Evolutionary conservation across 768 basidiomycete genomes (phyloP).

Genomic region (Tricholoma furcatifolium): DNA sequence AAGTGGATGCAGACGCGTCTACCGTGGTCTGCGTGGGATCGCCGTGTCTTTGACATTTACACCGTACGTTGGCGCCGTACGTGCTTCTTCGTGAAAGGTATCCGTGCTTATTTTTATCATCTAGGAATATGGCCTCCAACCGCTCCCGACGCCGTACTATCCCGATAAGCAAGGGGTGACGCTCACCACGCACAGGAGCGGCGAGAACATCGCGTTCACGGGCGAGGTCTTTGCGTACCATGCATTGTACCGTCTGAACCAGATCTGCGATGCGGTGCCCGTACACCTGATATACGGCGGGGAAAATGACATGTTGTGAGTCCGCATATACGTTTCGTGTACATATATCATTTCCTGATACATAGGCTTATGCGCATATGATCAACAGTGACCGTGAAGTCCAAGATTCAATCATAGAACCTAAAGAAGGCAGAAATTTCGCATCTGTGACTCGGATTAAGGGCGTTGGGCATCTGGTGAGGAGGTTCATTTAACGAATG

Average conservation of each 20-base stretch:
- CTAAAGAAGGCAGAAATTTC: constrained; percentile 23
- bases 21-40: constrained; percentile 26
- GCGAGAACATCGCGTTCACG: constrained; percentile 26
- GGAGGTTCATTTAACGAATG: not conserved
- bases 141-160: constrained; percentile 27
- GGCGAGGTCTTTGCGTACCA: constrained; percentile 21
- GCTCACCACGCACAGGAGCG: constrained; percentile 24
- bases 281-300: constrained; percentile 30
- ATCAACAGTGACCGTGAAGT: constrained; percentile 20
- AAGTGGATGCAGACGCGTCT: constrained; percentile 23
- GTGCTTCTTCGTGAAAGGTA: not conserved
- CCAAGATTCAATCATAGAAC: constrained; percentile 25
- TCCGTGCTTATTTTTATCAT: not conserved
- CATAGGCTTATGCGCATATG: too few relatives aligned
- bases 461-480: constrained; percentile 31
- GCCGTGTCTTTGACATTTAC: constrained; percentile 24
- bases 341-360: not conserved
- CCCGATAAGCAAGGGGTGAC: constrained; percentile 26
- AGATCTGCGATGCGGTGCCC: constrained; percentile 25
- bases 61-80: constrained; percentile 18
- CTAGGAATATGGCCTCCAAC: constrained; percentile 27
- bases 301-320: constrained; percentile 31
- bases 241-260: constrained; percentile 25
- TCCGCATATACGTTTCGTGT: not conserved
- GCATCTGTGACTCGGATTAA: constrained; percentile 26